phyloP scores from a whole-genome alignment of 805 yeast species.

The Candida sphagnicola region DNA sequence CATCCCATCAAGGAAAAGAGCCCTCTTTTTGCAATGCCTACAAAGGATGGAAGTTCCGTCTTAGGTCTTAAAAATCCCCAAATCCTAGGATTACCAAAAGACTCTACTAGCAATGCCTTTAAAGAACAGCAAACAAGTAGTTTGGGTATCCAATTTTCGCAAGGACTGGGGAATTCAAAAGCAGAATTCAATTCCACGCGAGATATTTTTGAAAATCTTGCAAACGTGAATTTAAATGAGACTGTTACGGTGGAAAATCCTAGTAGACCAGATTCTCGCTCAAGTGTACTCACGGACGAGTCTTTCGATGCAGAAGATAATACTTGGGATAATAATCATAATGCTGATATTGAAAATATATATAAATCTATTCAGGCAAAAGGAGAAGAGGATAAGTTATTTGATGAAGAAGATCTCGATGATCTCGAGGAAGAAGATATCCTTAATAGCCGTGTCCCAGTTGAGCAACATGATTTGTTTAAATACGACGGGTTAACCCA shows the following conservation, averaged over 20 bases:
- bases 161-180: not conserved
- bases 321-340: not conserved
- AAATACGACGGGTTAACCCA: slow-evolving; percentile 6
- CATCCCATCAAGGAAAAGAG: not conserved
- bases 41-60: not conserved
- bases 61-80: too few species aligned
- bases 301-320: not conserved
- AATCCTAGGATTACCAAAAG: too few species aligned
- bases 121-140: too few species aligned
- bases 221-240: not conserved
- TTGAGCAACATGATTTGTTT: slow-evolving; percentile 2
- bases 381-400: not conserved
- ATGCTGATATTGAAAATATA: not conserved
- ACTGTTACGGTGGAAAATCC: too few species aligned
- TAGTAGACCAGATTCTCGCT: not conserved
- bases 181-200: not conserved
- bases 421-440: not conserved
- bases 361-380: not conserved
- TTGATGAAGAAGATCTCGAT: not conserved
- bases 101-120: too few species aligned
- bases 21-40: not conserved
- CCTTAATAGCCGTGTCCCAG: slow-evolving; percentile 1
- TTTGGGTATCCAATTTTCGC: too few species aligned
- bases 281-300: not conserved
- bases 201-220: not conserved